Percentiles rank a stretch among this genome's conserved stretches.
phyloP scores from a whole-genome alignment of 805 yeast species.

The Suhomyces vadensis region DNA sequence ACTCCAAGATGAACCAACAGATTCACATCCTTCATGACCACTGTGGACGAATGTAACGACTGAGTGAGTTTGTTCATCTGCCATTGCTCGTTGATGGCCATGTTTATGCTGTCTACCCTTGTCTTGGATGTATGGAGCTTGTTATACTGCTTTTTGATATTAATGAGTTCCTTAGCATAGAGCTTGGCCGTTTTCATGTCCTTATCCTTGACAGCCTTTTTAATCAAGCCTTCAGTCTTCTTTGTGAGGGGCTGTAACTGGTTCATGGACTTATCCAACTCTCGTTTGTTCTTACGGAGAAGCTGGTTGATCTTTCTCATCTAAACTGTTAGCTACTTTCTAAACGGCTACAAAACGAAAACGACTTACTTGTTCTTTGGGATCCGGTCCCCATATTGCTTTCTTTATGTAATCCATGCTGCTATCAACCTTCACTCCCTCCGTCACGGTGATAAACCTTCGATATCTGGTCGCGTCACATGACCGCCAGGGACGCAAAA shows the following conservation, averaged over 20 bases:
- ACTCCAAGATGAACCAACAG: conserved; percentile 76
- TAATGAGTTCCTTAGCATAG: conserved; percentile 80
- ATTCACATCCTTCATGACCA: conserved; percentile 87
- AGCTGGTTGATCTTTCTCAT: conserved; percentile 75
- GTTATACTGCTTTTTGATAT: conserved; percentile 69
- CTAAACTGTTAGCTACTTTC: conserved; percentile 23
- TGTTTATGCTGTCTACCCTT: conserved; percentile 76
- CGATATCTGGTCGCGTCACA: neutral
- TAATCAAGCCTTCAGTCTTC: conserved; percentile 78
- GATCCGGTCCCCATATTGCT: conserved; percentile 96
- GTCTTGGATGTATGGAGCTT: conserved; percentile 80
- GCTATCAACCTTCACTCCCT: too few species aligned
- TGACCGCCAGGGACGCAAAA: neutral
- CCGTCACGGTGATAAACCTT: neutral
- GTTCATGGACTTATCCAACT: conserved; percentile 74
- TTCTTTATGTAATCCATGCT: conserved; percentile 81
- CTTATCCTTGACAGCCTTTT: conserved; percentile 70
- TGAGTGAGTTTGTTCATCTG: conserved; percentile 80
- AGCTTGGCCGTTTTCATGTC: conserved; percentile 74
- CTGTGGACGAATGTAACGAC: conserved; percentile 74
- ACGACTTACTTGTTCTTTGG: conserved; percentile 71
- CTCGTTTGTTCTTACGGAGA: conserved; percentile 81
- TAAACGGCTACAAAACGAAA: neutral
- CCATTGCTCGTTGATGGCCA: conserved; percentile 92
- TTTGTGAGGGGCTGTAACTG: conserved; percentile 59